phyloP scores from a whole-genome alignment of 2,329 filamentous ascomycete species.

The Pyricularia sp. region DNA sequence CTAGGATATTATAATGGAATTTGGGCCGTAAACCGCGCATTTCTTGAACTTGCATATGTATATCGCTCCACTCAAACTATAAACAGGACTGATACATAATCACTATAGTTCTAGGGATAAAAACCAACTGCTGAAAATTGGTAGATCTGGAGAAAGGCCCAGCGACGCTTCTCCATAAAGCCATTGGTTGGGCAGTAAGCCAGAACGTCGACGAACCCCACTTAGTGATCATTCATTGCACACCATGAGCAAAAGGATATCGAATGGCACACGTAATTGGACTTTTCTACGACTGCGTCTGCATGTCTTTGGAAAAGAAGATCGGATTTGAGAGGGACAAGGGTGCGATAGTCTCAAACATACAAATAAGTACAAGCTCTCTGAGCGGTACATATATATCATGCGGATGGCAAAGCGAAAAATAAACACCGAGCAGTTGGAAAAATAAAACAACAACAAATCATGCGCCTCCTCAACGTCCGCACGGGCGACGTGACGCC shows the following conservation, averaged over 20 bases:
- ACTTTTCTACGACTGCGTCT: background rate
- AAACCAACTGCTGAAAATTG: background rate
- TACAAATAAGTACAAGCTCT: background rate
- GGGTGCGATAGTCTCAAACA: background rate
- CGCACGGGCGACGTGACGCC: background rate
- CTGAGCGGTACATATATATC: no score
- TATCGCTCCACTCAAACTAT: background rate
- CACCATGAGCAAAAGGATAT: background rate
- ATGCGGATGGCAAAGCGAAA: background rate
- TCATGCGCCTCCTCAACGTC: slow-evolving; percentile 4
- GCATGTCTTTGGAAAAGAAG: background rate
- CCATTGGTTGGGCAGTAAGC: background rate
- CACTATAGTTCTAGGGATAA: background rate
- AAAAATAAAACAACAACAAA: background rate
- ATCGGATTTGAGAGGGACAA: background rate
- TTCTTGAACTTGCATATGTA: background rate
- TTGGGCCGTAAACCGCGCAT: background rate
- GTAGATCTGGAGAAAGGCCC: background rate
- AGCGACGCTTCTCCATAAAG: background rate
- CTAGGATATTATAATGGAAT: background rate
- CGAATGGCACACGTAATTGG: background rate
- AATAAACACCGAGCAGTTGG: background rate
- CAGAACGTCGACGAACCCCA: background rate
- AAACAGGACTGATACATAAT: background rate
- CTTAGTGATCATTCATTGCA: background rate